phyloP scores from a whole-genome alignment of 2,329 filamentous ascomycete genomes.

The Cordyceps tenuipes region DNA sequence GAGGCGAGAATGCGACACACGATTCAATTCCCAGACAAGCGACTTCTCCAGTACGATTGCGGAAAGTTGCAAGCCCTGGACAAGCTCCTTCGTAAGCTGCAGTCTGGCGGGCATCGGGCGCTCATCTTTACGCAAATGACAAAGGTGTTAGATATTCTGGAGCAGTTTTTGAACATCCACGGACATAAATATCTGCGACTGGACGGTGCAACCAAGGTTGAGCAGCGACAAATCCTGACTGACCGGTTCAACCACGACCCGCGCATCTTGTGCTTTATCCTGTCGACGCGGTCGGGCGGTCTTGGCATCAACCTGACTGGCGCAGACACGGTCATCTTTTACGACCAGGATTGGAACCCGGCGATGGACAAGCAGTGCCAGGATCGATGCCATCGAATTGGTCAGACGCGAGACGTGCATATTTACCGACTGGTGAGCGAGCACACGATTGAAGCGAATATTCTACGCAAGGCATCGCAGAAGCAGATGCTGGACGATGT shows the following conservation, averaged over 20 bases:
- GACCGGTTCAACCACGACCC: constrained; percentile 95
- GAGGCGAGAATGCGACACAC: constrained; percentile 86
- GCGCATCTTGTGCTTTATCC: constrained; percentile 88
- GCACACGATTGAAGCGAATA: constrained; percentile 96
- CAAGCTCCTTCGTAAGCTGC: constrained; percentile 73
- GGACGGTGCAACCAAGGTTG: constrained; percentile 92
- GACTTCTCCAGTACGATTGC: constrained; percentile 94
- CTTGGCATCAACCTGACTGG: constrained; percentile 95
- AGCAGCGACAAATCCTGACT: constrained; percentile 89
- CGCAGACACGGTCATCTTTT: constrained; percentile 96
- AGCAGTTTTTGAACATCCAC: constrained; percentile 96
- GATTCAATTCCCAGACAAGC: constrained; percentile 93
- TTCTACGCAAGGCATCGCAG: constrained; percentile 90
- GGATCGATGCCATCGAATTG: constrained; percentile 93
- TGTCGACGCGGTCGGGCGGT: constrained; percentile 89
- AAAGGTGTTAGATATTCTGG: constrained; percentile 92
- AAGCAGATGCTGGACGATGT: constrained; percentile 98
- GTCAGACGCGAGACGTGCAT: constrained; percentile 93
- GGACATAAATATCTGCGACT: constrained; percentile 93
- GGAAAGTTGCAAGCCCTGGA: constrained; percentile 91
- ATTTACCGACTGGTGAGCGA: constrained; percentile 93
- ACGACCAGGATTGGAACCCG: constrained; percentile 98
- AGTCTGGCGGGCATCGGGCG: constrained; percentile 83
- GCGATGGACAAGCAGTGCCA: constrained; percentile 99
- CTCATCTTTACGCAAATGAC: constrained; percentile 99